These are phyloP conservation scores for Acanthochlamys bracteata DNA, from an alignment of 106 monocot genomes.

Conservation along the genomic window DNA sequence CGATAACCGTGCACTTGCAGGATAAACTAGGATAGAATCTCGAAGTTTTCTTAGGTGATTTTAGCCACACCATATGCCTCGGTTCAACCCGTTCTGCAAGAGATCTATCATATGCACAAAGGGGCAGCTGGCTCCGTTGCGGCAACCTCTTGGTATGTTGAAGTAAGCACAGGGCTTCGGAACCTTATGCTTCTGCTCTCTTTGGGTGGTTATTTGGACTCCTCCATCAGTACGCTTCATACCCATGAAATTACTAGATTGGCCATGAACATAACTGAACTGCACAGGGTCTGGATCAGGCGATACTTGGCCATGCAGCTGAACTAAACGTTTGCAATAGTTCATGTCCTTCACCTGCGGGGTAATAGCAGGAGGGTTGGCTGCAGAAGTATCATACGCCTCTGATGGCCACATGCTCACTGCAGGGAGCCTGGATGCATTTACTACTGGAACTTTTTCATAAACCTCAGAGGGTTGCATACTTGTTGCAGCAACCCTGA, in stretches of 20 bases:
- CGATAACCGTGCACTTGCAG: too few species aligned
- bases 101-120: slow-evolving; percentile 58
- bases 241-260: neutral
- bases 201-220: slow-evolving; percentile 6
- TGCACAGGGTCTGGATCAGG: slow-evolving; percentile 12
- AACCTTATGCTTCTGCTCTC: slow-evolving; percentile 24
- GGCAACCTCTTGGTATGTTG: slow-evolving; percentile 66
- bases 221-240: slow-evolving; percentile 3
- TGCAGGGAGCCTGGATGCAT: too few species aligned
- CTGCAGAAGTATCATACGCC: neutral
- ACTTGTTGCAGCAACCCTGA: slow-evolving; percentile 3
- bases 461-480: neutral
- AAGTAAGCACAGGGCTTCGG: slow-evolving; percentile 60
- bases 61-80: too few species aligned
- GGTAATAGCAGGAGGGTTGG: neutral
- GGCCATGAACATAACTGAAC: slow-evolving; percentile 4
- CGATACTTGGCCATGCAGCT: slow-evolving; percentile 52
- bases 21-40: too few species aligned
- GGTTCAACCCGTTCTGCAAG: slow-evolving; percentile 12
- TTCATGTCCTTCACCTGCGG: slow-evolving; percentile 27
- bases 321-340: slow-evolving; percentile 67
- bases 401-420: neutral
- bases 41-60: too few species aligned
- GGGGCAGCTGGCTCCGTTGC: slow-evolving; percentile 55
- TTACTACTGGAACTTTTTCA: too few species aligned